Evolutionary conservation across 305 asterid genomes (phyloP), one percentile per base, ranked within the genome.

Genomic region (Fraxinus angustifolia): DNA sequence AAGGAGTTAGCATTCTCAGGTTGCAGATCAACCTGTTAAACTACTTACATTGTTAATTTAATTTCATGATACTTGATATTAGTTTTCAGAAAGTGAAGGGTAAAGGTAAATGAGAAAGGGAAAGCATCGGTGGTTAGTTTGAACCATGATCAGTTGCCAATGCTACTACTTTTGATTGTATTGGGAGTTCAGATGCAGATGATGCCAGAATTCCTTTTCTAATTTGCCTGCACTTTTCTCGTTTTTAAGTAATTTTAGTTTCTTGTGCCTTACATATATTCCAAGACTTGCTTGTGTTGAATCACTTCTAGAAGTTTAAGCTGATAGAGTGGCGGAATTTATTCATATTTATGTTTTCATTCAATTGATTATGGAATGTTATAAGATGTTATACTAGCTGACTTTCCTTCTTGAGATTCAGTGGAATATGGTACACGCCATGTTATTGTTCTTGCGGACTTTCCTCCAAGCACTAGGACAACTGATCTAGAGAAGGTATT

Each of bases 401-500:
- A 19, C 73, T 40, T 70, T 31, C 23, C 82, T 28, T 76, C 83
- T 45, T 87, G 75, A 62, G 83, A 78, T 74, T 81, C 92, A 95
- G 99, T 84, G 26, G 73, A 80, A 16, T 91, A 91, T 81, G 99
- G 97, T 48, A 92, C 99, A 4, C 82, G 48, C 40, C 98, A 95
- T 81, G 90, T 91, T 83, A 92, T 95, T 84, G 96, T 93, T 88
- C 86, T 95, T 14, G 82, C 95, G 26, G 94, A 84, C 84, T 88
- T 93, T 80, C 90, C 92, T 62, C 91, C 81, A 62, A 93, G 94
- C 88, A 92, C 92, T 36, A 87, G 87, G 82, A 91, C 96, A 65
- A 87, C 86, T 79, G 97, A 91, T 84, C 86, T 95, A 23, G 98
- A 95, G 93, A 92, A 86, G 87, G 21, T 88, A 86, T 84, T 95